phyloP scores from a whole-genome alignment of 495 filamentous ascomycete species.

The Aspergillus homomorphus region DNA sequence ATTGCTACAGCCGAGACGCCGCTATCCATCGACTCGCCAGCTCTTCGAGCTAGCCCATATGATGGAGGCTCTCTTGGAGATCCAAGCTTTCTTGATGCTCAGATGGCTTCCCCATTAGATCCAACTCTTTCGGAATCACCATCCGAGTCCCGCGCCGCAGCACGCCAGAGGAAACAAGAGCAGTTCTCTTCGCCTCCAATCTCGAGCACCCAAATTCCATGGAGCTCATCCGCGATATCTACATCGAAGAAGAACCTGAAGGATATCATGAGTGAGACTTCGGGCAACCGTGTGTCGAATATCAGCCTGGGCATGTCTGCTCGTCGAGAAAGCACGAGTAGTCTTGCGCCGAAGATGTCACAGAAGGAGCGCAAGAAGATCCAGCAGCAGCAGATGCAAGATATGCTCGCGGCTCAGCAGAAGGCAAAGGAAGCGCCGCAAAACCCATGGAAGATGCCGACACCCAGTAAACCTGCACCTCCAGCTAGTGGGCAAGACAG shows the following conservation, averaged over 20 bases:
- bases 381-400: constrained; percentile 64
- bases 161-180: constrained; percentile 23
- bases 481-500: constrained; percentile 20
- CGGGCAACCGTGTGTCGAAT: constrained; percentile 59
- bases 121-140: constrained; percentile 27
- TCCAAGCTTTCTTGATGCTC: constrained; percentile 31
- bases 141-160: constrained; percentile 26
- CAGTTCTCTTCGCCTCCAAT: constrained; percentile 15
- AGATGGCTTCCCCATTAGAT: constrained; percentile 33
- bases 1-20: constrained; percentile 15
- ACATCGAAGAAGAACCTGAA: constrained; percentile 69
- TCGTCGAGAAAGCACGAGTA: constrained; percentile 36
- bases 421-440: constrained; percentile 44
- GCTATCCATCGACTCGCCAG: constrained; percentile 29
- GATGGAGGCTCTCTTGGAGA: constrained; percentile 32
- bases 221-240: constrained; percentile 56
- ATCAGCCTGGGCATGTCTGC: constrained; percentile 66
- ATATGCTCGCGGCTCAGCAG: constrained; percentile 46
- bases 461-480: constrained; percentile 20
- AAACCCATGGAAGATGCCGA: constrained; percentile 71
- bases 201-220: constrained; percentile 42
- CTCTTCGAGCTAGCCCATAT: constrained; percentile 28
- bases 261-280: constrained; percentile 80
- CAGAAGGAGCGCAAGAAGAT: constrained; percentile 89
- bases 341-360: constrained; percentile 59